Evolutionary conservation across 2,329 filamentous ascomycete genomes (phyloP).

Genomic region (Talaromyces islandicus): DNA sequence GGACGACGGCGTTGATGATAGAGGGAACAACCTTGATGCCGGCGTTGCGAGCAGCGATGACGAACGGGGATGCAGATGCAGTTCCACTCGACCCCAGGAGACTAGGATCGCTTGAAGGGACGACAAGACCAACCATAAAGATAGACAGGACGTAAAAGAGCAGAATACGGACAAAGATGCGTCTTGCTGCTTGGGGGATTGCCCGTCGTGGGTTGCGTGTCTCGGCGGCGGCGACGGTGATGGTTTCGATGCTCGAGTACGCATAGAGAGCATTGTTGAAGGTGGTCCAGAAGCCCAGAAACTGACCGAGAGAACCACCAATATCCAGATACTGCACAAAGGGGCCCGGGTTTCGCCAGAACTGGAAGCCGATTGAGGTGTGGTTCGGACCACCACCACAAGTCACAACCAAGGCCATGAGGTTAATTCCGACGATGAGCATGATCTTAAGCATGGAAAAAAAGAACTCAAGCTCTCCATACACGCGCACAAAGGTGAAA

Average conservation of each 20-base stretch:
- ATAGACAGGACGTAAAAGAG: constrained; percentile 57
- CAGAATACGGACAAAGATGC: constrained; percentile 56
- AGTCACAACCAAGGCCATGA: constrained; percentile 50
- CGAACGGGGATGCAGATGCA: constrained; percentile 32
- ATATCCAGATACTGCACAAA: constrained; percentile 43
- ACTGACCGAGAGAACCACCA: constrained; percentile 42
- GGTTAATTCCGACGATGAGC: constrained; percentile 45
- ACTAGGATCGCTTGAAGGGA: constrained; percentile 15
- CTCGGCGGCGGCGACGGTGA: constrained; percentile 53
- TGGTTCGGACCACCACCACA: constrained; percentile 46
- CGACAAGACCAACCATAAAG: constrained; percentile 5
- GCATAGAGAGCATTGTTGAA: constrained; percentile 49
- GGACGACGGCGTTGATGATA: constrained; percentile 73
- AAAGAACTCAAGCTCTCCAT: constrained; percentile 51
- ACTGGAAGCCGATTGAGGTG: constrained; percentile 47
- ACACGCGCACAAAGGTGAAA: constrained; percentile 42
- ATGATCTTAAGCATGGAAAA: constrained; percentile 48
- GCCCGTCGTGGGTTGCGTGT: constrained; percentile 53
- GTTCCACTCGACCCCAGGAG: constrained; percentile 21
- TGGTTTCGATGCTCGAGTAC: constrained; percentile 51
- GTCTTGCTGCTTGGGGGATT: constrained; percentile 54
- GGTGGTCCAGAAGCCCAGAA: constrained; percentile 47
- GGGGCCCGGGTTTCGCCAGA: constrained; percentile 44
- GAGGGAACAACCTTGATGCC: constrained; percentile 58
- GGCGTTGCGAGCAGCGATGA: constrained; percentile 43